Conservation (phyloP, 495 filamentous ascomycete species). For the Podospora appendiculata region DNA sequence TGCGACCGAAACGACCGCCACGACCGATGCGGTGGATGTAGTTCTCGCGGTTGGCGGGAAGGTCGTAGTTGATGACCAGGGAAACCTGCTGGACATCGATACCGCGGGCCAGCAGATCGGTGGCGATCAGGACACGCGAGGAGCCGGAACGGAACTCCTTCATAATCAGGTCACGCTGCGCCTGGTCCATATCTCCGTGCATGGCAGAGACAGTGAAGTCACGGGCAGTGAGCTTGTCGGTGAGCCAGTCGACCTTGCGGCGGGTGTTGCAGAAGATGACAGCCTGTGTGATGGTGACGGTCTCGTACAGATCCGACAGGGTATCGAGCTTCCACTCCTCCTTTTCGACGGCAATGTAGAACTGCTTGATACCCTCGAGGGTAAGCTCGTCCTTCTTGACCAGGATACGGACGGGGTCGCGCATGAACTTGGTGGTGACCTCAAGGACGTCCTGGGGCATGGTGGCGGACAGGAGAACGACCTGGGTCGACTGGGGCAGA, state of each 20-base stretch:
- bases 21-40: slow-evolving; percentile 98
- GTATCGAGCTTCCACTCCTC: slow-evolving; percentile 99
- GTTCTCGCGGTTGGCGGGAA: slow-evolving; percentile 98
- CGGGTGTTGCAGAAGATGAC: slow-evolving; percentile 99
- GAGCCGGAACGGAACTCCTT: slow-evolving; percentile 96
- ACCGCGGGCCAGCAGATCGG: slow-evolving; percentile 93
- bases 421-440: slow-evolving; percentile 99
- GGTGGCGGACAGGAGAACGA: slow-evolving; percentile 95
- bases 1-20: slow-evolving; percentile 90
- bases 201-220: slow-evolving; percentile 98
- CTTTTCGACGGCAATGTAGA: slow-evolving; percentile 98
- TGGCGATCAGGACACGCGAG: slow-evolving; percentile 95
- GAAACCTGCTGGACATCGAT: slow-evolving; percentile 99
- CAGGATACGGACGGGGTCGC: slow-evolving; percentile 94
- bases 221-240: slow-evolving; percentile 95
- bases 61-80: slow-evolving; percentile 99
- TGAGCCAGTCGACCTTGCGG: slow-evolving; percentile 98
- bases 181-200: slow-evolving; percentile 99
- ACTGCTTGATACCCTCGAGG: slow-evolving; percentile 96
- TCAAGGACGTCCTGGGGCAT: slow-evolving; percentile 97
- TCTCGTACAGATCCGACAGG: slow-evolving; percentile 99
- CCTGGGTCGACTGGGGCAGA: slow-evolving; percentile 90
- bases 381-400: slow-evolving; percentile 99
- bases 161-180: slow-evolving; percentile 97
- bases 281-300: slow-evolving; percentile 95